Percentiles rank a stretch among this genome's conserved stretches.
Evolutionary conservation across 2,329 filamentous ascomycete species (phyloP).

Genomic region (Coniella lustricola): DNA sequence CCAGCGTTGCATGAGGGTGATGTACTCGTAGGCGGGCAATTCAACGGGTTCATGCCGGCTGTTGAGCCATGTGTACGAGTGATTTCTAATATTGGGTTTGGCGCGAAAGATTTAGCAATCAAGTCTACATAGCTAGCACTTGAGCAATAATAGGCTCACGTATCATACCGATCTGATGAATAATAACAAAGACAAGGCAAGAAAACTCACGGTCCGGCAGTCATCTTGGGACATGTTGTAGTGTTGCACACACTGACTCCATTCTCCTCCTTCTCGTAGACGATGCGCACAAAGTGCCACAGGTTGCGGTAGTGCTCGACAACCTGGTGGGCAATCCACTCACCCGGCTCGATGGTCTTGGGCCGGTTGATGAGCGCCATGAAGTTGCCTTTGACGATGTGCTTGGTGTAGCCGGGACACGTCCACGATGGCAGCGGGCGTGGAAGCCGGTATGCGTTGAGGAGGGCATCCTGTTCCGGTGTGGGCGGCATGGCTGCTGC

Average conservation of each 20-base stretch:
- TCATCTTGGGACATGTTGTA: conserved; percentile 74
- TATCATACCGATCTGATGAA: no score
- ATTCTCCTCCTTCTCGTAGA: conserved; percentile 67
- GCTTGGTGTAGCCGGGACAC: conserved; percentile 58
- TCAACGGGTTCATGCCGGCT: conserved; percentile 68
- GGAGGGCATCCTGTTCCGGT: conserved; percentile 26
- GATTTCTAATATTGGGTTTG: conserved; percentile 41
- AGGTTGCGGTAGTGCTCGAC: conserved; percentile 78
- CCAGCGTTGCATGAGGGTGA: conserved; percentile 80
- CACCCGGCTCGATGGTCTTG: conserved; percentile 74
- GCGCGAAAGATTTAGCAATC: neutral
- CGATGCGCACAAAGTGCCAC: conserved; percentile 71
- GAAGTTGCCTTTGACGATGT: conserved; percentile 86
- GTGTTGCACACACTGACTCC: conserved; percentile 69
- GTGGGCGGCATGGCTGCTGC: conserved; percentile 17
- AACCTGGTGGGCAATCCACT: conserved; percentile 85
- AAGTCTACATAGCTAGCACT: no score
- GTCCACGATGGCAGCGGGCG: conserved; percentile 54
- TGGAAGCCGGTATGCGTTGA: conserved; percentile 24
- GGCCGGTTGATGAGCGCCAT: conserved; percentile 80
- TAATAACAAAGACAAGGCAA: neutral
- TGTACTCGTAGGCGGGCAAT: conserved; percentile 74
- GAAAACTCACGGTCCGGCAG: conserved; percentile 65
- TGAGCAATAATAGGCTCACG: no score
- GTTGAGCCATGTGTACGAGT: conserved; percentile 82